Conservation (phyloP, 768 basidiomycete species). For the Hortiboletus flavorubellus region DNA sequence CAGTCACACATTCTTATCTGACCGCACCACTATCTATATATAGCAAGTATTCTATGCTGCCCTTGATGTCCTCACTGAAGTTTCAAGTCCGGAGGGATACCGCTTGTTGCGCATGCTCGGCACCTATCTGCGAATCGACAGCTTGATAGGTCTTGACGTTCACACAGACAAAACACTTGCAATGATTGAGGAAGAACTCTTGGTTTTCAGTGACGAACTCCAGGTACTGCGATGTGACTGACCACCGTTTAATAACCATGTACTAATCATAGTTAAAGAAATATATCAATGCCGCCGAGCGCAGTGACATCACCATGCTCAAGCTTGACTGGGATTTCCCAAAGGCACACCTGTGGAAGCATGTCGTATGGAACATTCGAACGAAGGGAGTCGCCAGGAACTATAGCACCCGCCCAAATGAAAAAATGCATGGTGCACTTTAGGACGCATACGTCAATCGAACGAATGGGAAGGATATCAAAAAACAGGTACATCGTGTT, state of each 20-base stretch:
- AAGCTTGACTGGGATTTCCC: conserved; percentile 32
- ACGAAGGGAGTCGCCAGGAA: conserved; percentile 30
- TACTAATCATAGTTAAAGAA: not conserved
- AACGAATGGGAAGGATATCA: not conserved
- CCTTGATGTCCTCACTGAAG: not conserved
- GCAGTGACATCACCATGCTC: not conserved
- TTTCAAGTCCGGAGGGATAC: conserved; percentile 17
- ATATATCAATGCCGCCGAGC: not conserved
- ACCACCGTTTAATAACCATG: too few species aligned
- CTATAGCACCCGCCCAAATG: conserved; percentile 34
- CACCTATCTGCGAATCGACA: conserved; percentile 32
- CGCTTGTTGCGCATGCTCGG: conserved; percentile 27
- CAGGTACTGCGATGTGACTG: not conserved
- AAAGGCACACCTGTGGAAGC: conserved; percentile 34
- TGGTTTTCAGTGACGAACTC: not conserved
- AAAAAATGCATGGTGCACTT: conserved; percentile 17
- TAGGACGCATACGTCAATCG: not conserved
- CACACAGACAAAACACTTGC: conserved; percentile 22
- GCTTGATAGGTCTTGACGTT: conserved; percentile 27
- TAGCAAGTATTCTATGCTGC: not conserved
- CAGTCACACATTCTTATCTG: not conserved
- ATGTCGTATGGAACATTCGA: conserved; percentile 33
- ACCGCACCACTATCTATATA: not conserved
- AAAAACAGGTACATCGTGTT: not conserved
- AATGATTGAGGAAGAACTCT: not conserved